phyloP scores from a whole-genome alignment of 257 asterid genomes.

The Echites panduratus region DNA sequence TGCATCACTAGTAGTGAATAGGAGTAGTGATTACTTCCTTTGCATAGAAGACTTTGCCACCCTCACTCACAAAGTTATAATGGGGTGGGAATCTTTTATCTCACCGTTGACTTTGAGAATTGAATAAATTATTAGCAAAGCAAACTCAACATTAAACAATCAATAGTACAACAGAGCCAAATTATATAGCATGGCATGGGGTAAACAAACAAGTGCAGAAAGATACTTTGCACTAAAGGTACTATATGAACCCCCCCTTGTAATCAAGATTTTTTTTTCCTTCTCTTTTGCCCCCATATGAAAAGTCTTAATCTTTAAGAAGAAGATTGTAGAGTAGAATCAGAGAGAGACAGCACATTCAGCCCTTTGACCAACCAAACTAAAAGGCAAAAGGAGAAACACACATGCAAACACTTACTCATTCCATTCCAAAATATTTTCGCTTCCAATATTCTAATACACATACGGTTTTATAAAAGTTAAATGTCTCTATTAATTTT shows the following conservation, averaged over 20 bases:
- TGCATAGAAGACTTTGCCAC: background rate
- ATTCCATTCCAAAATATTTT: no score
- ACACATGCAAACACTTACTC: background rate
- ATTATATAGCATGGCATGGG: no score
- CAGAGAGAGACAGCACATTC: constrained; percentile 17
- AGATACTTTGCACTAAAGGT: background rate
- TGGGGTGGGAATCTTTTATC: constrained; percentile 1
- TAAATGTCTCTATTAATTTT: no score
- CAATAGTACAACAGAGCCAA: background rate
- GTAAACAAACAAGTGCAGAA: background rate
- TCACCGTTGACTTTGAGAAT: background rate
- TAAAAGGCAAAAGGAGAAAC: constrained; percentile 1
- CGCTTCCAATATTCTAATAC: no score
- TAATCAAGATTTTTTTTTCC: background rate
- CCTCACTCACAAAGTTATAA: background rate
- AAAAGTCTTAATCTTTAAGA: constrained; percentile 1
- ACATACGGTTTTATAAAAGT: no score
- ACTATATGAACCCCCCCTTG: background rate
- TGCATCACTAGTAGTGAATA: background rate
- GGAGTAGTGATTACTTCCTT: background rate
- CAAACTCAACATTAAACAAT: background rate
- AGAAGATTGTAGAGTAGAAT: constrained; percentile 4
- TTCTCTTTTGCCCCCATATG: background rate
- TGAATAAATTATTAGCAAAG: constrained; percentile 1
- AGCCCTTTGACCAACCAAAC: constrained; percentile 18